Evolutionary conservation across 2,329 filamentous ascomycete species (phyloP), one percentile per base, ranked within the genome.

Genomic region (Aschersonia sp.): DNA sequence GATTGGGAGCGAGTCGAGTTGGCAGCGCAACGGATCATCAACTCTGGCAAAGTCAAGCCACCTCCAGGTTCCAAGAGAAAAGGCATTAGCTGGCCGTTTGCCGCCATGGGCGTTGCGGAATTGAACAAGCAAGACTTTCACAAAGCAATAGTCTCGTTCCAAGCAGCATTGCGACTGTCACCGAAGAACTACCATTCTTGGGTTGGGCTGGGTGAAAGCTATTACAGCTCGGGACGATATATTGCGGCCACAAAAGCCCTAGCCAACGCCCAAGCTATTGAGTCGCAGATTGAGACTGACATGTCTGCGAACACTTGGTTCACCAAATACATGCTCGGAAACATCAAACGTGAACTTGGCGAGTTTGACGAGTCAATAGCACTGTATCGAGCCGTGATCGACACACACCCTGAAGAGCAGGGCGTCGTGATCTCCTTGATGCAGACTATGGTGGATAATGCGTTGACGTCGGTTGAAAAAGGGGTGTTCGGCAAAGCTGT

Each of bases 1-100:
- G 92, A 98, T 58, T 98, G 92, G 92, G 92, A 97, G 54, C 80
- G 94, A 46, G 94, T 98, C 5, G 92, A 97, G 66, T 78, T 94
- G 28, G 82, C 98, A 32, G 85, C 92, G 1, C 85, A 89, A 61
- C 80, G 94, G 46, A 85, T 96, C 1, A 82, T 97, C 3, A 87
- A 96, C 52, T 96, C 91, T n/a, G 92, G 92, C 47, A 92, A 89
- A 63, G 87, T 91, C 41, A 85, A 84, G 54, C 87, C 89, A 30
- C 81, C 89, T 1, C 91, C 92, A 7, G 92, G 94, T 1, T 96
- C 91, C 1, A 95, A 94, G 72, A 83, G 85, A 56, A 91, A 87
- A 64, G 88, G 89, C 1, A 82, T 94, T 53, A 96, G 89, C 65
- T 98, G 92, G 92, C 92, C 92, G 2, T 94, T 89, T 61, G 88